Evolutionary conservation across 2,329 filamentous ascomycete species (phyloP), one percentile per base, ranked within the genome.

Genomic region (Penicillium sp.): DNA sequence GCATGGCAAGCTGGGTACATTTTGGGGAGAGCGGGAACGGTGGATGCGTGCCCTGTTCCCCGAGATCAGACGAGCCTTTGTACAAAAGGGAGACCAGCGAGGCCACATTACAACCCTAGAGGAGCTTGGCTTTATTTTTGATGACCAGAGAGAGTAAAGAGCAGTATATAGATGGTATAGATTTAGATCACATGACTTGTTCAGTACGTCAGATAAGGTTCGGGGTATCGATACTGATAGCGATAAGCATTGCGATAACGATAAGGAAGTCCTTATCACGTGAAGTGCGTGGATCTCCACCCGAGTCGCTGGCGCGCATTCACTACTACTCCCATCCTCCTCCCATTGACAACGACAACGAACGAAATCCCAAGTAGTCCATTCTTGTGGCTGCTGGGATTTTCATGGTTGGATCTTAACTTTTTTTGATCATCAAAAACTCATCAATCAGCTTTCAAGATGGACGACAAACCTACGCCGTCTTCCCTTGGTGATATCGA

Each of bases 21-120:
- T 79, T 28, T 97, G 93, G 93, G 84, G 85, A 9, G 85, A 87
- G 51, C 85, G 88, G 76, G 81, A 90, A 68, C 85, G 87, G 56
- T 96, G 91, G 91, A 84, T 90, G 71, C 83, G 93, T 19, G 83
- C 85, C 60, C 82, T 88, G 3, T 91, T 90, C 68, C 82, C 85
- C 0, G 82, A 88, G 13, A 91, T 93, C 38, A 91, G 92, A 76
- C 84, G 88, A 68, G 85, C 84, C 33, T 97, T 95, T 74, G 85
- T 89, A 61, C 81, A 84, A 64, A 80, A 81, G 40, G 92, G 92
- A 0, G 84, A 88, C 38, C 74, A 76, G 53, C 81, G 86, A 60
- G 67, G 75, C 51, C 80, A 77, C 7, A 88, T 92, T 10, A 89
- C 78, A 72, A 87, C 82, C 3, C 74, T 96, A 24, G 84, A 86